Evolutionary conservation across 1,139 yeast genomes (phyloP).

Genomic region (Geotrichum cucujoidarum): DNA sequence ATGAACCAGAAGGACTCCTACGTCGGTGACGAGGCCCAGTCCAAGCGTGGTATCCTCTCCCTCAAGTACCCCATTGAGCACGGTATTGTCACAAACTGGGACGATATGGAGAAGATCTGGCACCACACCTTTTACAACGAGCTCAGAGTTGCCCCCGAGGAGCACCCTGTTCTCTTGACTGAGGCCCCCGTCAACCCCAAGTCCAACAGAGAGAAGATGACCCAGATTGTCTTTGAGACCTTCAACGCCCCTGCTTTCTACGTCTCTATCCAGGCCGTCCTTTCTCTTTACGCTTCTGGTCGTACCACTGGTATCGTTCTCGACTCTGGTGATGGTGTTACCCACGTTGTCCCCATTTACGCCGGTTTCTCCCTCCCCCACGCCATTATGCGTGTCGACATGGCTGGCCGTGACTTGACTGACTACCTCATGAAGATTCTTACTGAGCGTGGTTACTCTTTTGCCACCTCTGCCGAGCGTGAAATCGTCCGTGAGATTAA

Average conservation of each 20-base stretch:
- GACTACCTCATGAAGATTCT: slow-evolving; percentile 98
- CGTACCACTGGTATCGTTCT: slow-evolving; percentile 99
- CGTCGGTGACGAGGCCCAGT: slow-evolving; percentile 99
- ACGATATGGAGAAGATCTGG: slow-evolving; percentile 99
- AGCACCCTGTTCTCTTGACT: slow-evolving; percentile 95
- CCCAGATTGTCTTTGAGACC: slow-evolving; percentile 97
- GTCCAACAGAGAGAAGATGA: slow-evolving; percentile 99
- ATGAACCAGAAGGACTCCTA: slow-evolving; percentile 99
- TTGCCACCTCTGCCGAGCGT: slow-evolving; percentile 99
- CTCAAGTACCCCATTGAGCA: slow-evolving; percentile 99
- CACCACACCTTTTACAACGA: slow-evolving; percentile 97
- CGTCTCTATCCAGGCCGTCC: slow-evolving; percentile 97
- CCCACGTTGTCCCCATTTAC: slow-evolving; percentile 99
- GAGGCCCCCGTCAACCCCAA: slow-evolving; percentile 99
- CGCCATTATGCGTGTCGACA: slow-evolving; percentile 96
- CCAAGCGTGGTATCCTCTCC: slow-evolving; percentile 99
- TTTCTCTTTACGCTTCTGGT: slow-evolving; percentile 97
- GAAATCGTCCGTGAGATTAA: slow-evolving; percentile 99
- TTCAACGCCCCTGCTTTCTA: slow-evolving; percentile 99
- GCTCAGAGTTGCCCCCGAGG: slow-evolving; percentile 98
- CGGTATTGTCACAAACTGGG: slow-evolving; percentile 99
- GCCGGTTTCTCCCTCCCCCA: slow-evolving; percentile 99
- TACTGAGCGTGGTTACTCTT: slow-evolving; percentile 97
- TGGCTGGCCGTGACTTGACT: slow-evolving; percentile 99
- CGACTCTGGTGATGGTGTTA: slow-evolving; percentile 99